Conservation (phyloP, 2,329 filamentous ascomycete genomes). For the Trichoderma brevicompactum region DNA sequence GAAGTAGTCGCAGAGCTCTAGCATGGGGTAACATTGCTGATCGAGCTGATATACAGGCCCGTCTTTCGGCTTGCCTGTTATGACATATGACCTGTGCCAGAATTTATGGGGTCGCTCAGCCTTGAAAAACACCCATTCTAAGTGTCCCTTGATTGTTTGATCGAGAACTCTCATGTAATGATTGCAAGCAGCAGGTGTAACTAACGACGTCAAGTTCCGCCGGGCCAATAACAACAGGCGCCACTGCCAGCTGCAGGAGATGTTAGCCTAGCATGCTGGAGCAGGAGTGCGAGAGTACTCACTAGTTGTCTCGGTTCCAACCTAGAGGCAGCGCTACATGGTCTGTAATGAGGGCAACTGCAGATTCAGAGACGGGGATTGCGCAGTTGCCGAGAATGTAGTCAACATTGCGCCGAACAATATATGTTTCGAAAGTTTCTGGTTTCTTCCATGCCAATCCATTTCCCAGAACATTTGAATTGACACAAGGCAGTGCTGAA, state of each 20-base stretch:
- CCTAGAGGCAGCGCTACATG: background rate
- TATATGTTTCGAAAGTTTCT: background rate
- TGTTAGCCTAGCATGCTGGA: background rate
- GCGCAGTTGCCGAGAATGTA: slow-evolving; percentile 4
- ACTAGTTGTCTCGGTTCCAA: slow-evolving; percentile 2
- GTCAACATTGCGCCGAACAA: slow-evolving; percentile 1
- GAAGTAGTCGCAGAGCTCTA: background rate
- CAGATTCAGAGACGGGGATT: background rate
- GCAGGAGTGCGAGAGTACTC: background rate
- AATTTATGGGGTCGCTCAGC: background rate
- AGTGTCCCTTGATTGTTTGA: background rate
- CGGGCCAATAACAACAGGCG: background rate
- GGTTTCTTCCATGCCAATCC: background rate
- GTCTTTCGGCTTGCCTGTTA: background rate
- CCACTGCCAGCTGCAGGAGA: background rate
- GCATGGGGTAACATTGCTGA: background rate
- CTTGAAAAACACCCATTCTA: background rate
- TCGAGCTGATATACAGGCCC: background rate
- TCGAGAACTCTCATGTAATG: background rate
- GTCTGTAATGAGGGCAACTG: background rate
- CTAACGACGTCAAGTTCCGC: background rate
- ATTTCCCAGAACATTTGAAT: background rate
- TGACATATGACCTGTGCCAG: background rate
- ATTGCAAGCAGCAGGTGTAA: background rate
- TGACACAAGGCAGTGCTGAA: background rate